Evolutionary conservation across 371 early-diverging fungal genomes (phyloP).

Genomic region (Mucor circinelloides): DNA sequence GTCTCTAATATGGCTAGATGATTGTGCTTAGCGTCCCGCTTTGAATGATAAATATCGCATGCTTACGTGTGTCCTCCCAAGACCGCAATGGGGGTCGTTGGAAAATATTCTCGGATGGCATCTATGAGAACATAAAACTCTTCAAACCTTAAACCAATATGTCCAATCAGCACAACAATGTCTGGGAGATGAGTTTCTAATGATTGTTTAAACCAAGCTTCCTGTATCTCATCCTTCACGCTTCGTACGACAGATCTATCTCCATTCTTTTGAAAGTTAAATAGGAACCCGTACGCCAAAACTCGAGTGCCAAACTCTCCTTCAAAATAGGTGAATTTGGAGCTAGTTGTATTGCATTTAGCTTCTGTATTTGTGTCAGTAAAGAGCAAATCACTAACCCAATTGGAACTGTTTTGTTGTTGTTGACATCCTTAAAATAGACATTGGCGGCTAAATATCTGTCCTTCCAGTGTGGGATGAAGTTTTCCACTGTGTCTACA

Average conservation of each 20-base stretch:
- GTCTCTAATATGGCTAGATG: slow-evolving; percentile 54
- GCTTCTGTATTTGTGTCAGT: not conserved
- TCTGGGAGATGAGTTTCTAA: slow-evolving; percentile 50
- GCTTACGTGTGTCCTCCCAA: slow-evolving; percentile 59
- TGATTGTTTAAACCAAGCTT: slow-evolving; percentile 63
- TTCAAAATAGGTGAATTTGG: slow-evolving; percentile 54
- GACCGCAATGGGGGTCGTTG: slow-evolving; percentile 57
- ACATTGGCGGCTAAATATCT: slow-evolving; percentile 60
- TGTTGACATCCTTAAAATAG: slow-evolving; percentile 45
- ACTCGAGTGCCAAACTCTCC: slow-evolving; percentile 61
- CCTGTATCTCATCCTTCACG: slow-evolving; percentile 49
- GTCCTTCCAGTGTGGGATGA: slow-evolving; percentile 56
- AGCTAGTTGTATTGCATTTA: slow-evolving; percentile 12
- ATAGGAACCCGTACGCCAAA: slow-evolving; percentile 60
- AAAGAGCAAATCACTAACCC: slow-evolving; percentile 21
- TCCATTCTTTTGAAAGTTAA: slow-evolving; percentile 50
- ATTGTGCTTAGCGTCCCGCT: not conserved
- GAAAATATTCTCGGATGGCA: slow-evolving; percentile 55
- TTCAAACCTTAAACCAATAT: slow-evolving; percentile 50
- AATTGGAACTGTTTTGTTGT: slow-evolving; percentile 52
- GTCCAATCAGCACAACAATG: slow-evolving; percentile 58
- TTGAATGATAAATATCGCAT: not conserved
- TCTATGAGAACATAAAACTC: slow-evolving; percentile 51
- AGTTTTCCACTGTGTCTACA: slow-evolving; percentile 33
- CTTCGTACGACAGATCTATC: slow-evolving; percentile 43